phyloP scores from a whole-genome alignment of 352 stramenopile species.

The Globisporangium carolinianum region DNA sequence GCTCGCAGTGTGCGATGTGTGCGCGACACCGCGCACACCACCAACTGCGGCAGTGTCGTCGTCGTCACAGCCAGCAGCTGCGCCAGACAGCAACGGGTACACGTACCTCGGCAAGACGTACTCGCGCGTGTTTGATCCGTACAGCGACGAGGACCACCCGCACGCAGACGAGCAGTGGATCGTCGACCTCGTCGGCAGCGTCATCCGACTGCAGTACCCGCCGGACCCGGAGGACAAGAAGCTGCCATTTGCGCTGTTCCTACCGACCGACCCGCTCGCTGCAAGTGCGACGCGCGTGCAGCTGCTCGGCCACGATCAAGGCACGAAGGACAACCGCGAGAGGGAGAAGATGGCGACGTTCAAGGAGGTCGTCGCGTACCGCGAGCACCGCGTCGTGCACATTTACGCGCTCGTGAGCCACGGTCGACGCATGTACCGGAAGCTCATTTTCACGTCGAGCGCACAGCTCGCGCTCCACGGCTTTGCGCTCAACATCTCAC shows the following conservation, averaged over 20 bases:
- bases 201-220: constrained; percentile 62
- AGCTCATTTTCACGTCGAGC: constrained; percentile 97
- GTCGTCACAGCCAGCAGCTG: constrained; percentile 3
- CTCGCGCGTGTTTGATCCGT: constrained; percentile 72
- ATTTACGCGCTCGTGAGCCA: constrained; percentile 97
- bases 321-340: constrained; percentile 65
- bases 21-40: constrained; percentile 36
- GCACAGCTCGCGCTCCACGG: constrained; percentile 91
- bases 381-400: constrained; percentile 88
- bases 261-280: constrained; percentile 44
- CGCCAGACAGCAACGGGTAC: constrained; percentile 36
- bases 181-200: constrained; percentile 55
- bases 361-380: constrained; percentile 97
- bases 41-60: constrained; percentile 17
- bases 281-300: constrained; percentile 38
- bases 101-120: constrained; percentile 51
- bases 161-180: constrained; percentile 66
- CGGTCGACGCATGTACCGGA: constrained; percentile 93
- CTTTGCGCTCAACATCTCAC: constrained; percentile 68
- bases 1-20: constrained; percentile 72
- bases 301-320: constrained; percentile 61
- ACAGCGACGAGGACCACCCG: constrained; percentile 68
- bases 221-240: constrained; percentile 76
- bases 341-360: constrained; percentile 86
- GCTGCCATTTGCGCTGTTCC: constrained; percentile 67